Percentiles rank a stretch among this genome's conserved stretches.
Conservation (phyloP, 2,329 filamentous ascomycete genomes). For the Corynespora cassiicola region DNA sequence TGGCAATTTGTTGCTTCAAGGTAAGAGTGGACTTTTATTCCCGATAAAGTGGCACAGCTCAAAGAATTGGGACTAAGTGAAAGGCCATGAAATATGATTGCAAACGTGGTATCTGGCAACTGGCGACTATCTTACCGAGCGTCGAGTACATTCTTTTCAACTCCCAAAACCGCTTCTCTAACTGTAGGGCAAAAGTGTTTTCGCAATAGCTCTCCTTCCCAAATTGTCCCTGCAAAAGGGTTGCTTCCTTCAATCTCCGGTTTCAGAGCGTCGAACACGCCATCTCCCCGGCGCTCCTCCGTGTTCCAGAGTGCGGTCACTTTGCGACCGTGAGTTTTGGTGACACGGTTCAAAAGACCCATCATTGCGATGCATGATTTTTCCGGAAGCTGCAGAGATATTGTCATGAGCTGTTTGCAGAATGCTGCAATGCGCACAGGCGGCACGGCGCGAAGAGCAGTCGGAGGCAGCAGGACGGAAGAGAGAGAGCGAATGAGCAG, state of each 20-base stretch:
- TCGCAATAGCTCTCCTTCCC: slow-evolving; percentile 89
- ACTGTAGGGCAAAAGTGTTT: slow-evolving; percentile 88
- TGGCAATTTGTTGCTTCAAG: too few relatives aligned
- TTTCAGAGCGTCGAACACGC: slow-evolving; percentile 77
- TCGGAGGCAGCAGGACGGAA: slow-evolving; percentile 77
- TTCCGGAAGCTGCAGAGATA: slow-evolving; percentile 85
- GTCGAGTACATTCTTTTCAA: slow-evolving; percentile 42
- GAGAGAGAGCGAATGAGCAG: slow-evolving; percentile 87
- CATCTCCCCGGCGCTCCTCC: slow-evolving; percentile 91
- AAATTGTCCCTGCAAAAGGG: slow-evolving; percentile 86
- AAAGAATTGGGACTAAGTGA: too few relatives aligned
- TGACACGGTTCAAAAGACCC: slow-evolving; percentile 77
- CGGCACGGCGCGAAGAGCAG: slow-evolving; percentile 76
- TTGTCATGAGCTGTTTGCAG: slow-evolving; percentile 85
- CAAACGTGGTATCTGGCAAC: not conserved
- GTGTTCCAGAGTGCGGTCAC: slow-evolving; percentile 90
- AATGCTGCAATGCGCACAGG: slow-evolving; percentile 89
- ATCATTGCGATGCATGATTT: slow-evolving; percentile 84
- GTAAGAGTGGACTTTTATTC: too few relatives aligned
- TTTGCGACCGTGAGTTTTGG: slow-evolving; percentile 81
- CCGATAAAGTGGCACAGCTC: too few relatives aligned
- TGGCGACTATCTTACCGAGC: slow-evolving; percentile 25
- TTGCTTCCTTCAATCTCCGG: slow-evolving; percentile 82
- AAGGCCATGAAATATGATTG: not conserved
- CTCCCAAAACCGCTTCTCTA: slow-evolving; percentile 67